phyloP scores from a whole-genome alignment of 345 rosid species.

The Capsella bursapastoris region DNA sequence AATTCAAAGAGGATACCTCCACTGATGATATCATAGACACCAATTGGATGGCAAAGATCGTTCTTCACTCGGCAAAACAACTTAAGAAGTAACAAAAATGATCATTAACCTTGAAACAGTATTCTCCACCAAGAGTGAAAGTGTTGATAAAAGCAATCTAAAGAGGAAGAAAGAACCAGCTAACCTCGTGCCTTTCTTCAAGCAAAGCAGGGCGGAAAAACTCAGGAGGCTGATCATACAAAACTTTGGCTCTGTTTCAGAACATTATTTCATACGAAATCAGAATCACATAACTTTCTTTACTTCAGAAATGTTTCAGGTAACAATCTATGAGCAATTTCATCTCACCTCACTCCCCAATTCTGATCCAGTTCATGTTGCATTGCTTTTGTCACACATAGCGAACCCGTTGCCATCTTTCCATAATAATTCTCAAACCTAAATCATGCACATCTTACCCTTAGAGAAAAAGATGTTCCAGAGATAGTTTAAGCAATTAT shows the following conservation, averaged over 20 bases:
- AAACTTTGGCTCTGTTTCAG: slow-evolving; percentile 66
- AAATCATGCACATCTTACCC: slow-evolving; percentile 7
- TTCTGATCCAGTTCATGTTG: slow-evolving; percentile 94
- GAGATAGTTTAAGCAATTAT: slow-evolving; percentile 14
- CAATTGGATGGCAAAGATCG: slow-evolving; percentile 56
- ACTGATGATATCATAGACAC: slow-evolving; percentile 65
- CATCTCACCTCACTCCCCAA: slow-evolving; percentile 92
- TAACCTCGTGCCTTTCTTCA: slow-evolving; percentile 84
- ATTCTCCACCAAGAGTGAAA: slow-evolving; percentile 1
- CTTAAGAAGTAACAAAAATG: slow-evolving; percentile 48
- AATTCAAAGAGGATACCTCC: slow-evolving; percentile 53
- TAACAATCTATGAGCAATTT: slow-evolving; percentile 36
- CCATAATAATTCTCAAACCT: slow-evolving; percentile 91
- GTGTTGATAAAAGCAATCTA: neutral
- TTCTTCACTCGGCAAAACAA: slow-evolving; percentile 80
- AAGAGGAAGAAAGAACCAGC: slow-evolving; percentile 27
- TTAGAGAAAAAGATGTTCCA: slow-evolving; percentile 1
- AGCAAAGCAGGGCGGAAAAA: slow-evolving; percentile 77
- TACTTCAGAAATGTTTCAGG: slow-evolving; percentile 14
- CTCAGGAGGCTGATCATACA: slow-evolving; percentile 97
- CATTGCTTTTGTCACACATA: slow-evolving; percentile 95
- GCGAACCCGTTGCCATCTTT: slow-evolving; percentile 81
- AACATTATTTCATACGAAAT: slow-evolving; percentile 15
- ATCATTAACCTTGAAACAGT: neutral
- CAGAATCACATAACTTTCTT: neutral